phyloP scores from a whole-genome alignment of 2,329 filamentous ascomycete species.

The Dactylellina sp. region DNA sequence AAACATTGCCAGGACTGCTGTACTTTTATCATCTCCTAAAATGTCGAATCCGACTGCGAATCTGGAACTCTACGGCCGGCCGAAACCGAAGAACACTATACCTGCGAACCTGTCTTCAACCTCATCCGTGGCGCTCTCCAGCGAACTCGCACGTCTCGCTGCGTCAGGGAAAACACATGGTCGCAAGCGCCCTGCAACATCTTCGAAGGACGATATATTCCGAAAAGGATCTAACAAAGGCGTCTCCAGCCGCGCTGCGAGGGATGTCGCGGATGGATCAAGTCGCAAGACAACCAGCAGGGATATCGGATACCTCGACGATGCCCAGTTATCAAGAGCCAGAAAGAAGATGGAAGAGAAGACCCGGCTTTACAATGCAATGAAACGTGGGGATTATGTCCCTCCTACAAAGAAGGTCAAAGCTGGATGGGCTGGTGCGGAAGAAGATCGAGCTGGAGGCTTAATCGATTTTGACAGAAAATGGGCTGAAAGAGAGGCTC shows the following conservation, averaged over 20 bases:
- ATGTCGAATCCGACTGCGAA: constrained; percentile 71
- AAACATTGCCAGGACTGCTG: constrained; percentile 14
- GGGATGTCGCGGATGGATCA: constrained; percentile 69
- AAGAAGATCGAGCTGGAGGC: constrained; percentile 73
- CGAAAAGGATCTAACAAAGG: constrained; percentile 72
- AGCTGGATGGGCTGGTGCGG: constrained; percentile 61
- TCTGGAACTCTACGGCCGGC: constrained; percentile 77
- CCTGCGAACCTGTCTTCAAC: constrained; percentile 70
- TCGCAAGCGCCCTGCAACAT: constrained; percentile 36
- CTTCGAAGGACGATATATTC: constrained; percentile 54
- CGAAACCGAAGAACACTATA: constrained; percentile 77
- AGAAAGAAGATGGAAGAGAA: constrained; percentile 90
- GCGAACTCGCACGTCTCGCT: constrained; percentile 75
- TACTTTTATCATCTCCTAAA: constrained; percentile 37
- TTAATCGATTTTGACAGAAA: constrained; percentile 96
- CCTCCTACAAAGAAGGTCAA: constrained; percentile 61
- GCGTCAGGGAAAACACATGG: constrained; percentile 42
- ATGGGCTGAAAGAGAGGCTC: constrained; percentile 78
- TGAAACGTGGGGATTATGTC: constrained; percentile 91
- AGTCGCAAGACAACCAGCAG: constrained; percentile 67
- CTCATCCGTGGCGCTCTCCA: constrained; percentile 84
- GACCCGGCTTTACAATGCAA: constrained; percentile 83
- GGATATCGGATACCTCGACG: constrained; percentile 73
- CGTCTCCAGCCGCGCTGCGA: constrained; percentile 72
- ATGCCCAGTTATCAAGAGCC: constrained; percentile 72